These are phyloP conservation scores for Coprinopsis cinerea DNA, from an alignment of 768 basidiomycete genomes.

Conservation along the genomic window DNA sequence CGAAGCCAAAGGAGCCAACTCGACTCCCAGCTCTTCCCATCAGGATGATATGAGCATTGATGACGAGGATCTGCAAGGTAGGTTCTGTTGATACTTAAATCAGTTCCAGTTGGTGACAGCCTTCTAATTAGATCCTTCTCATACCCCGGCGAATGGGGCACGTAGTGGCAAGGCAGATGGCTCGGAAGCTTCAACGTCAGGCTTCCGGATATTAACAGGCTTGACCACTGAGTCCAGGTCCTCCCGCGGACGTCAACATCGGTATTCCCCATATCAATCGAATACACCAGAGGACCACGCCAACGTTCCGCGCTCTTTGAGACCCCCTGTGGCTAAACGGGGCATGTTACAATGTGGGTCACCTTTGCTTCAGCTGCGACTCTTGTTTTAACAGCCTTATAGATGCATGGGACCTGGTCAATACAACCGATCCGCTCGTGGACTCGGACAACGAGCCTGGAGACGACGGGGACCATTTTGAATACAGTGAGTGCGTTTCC, in stretches of 20 bases:
- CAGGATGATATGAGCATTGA: slow-evolving; percentile 10
- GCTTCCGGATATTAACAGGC: slow-evolving; percentile 1
- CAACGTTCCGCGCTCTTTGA: slow-evolving; percentile 14
- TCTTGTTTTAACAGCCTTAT: slow-evolving; percentile 4
- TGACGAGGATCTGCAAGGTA: background rate
- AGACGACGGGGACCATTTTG: slow-evolving; percentile 59
- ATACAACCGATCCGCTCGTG: slow-evolving; percentile 61
- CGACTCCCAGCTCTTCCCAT: slow-evolving; percentile 3
- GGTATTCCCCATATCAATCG: slow-evolving; percentile 32
- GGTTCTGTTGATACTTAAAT: background rate
- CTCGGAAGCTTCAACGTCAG: background rate
- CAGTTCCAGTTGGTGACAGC: background rate
- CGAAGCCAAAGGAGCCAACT: slow-evolving; percentile 2
- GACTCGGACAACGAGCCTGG: slow-evolving; percentile 71
- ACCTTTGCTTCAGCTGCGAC: slow-evolving; percentile 2
- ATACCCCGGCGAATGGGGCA: background rate
- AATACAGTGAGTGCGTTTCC: slow-evolving; percentile 47
- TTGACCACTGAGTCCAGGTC: background rate
- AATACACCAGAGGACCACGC: slow-evolving; percentile 13
- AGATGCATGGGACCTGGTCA: slow-evolving; percentile 73
- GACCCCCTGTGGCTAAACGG: slow-evolving; percentile 27
- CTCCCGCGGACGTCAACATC: slow-evolving; percentile 11
- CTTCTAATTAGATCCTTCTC: slow-evolving; percentile 1
- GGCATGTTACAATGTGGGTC: slow-evolving; percentile 65
- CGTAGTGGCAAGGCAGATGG: background rate